Base-by-base conservation (phyloP, 306 rosid genomes). In the Cucurbita argyrosperma region DNA sequence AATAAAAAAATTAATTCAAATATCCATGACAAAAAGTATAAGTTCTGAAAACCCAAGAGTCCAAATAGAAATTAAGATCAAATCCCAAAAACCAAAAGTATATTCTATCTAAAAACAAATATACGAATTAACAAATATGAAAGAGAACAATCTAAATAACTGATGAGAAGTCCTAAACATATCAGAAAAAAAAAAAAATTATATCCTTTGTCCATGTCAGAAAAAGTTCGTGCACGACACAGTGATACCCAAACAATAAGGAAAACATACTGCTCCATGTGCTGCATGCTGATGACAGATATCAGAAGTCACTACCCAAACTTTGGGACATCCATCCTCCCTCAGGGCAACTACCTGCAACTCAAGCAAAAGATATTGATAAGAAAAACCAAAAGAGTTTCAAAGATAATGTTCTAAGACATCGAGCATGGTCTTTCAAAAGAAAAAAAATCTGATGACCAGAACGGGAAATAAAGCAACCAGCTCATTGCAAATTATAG, bases 281-380 rank as follows among this genome's bases (percentile, higher is more conserved):
- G 92, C 97, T 72, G 96, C 96, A 7, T 88, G 89, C 82, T 87
- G 98, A 37, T 93, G 97, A 80, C 80, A 59, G 58, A 70, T 82
- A 85, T 93, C 98, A 84, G 97, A 90, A 70, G 94, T 88, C 71
- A 84, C 98, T 78, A 93, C 98, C 98, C 98, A 90, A 30, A 93
- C 97, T 83, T 85, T 84, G 76, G 98, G 96, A 77, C 98, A 93
- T 70, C 98, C 98, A 72, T 93, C 97, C 80, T 82, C 94, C 86
- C 69, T 89, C 85, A 93, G 83, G 71, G 94, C 93, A 68, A 81
- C 87, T 82, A 93, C 97, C 98, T 93, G 72, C 16, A 47, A 61
- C 9, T 46, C 58, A 39, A 64, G 78, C 59, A 71, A 79, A 63
- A 53, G 66, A 18, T 40, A 76, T 70, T 65, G 13, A 59, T 45